Evolutionary conservation across 352 stramenopile genomes (phyloP).

Genomic region (Globisporangium orthogonon): DNA sequence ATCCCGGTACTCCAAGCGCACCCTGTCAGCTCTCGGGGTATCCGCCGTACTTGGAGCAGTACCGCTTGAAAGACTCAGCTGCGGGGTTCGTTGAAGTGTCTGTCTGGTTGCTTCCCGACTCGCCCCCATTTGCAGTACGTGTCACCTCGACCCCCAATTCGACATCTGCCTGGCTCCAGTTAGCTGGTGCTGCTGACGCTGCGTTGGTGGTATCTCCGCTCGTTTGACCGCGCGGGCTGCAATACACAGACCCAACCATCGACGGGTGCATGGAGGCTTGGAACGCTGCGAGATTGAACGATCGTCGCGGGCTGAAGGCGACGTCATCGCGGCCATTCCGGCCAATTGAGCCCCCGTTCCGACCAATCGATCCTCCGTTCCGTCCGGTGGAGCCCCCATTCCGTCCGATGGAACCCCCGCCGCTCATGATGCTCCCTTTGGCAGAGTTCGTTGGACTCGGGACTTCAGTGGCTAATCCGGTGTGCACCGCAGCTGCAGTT

Average conservation of each 20-base stretch:
- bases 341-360: background rate
- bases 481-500: slow-evolving; percentile 26
- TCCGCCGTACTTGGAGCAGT: slow-evolving; percentile 84
- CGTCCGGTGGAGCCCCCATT: background rate
- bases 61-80: slow-evolving; percentile 57
- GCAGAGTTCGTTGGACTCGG: slow-evolving; percentile 11
- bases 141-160: slow-evolving; percentile 1
- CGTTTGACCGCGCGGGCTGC: slow-evolving; percentile 10
- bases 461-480: slow-evolving; percentile 11
- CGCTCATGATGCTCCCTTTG: background rate
- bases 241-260: slow-evolving; percentile 7
- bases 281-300: slow-evolving; percentile 57
- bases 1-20: background rate
- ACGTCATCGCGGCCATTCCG: slow-evolving; percentile 17
- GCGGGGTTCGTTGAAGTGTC: slow-evolving; percentile 21
- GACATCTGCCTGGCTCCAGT: slow-evolving; percentile 39
- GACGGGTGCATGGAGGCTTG: slow-evolving; percentile 18
- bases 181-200: slow-evolving; percentile 14
- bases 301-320: slow-evolving; percentile 21
- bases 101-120: slow-evolving; percentile 13
- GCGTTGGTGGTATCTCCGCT: slow-evolving; percentile 15
- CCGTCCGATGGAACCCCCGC: background rate
- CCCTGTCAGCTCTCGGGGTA: slow-evolving; percentile 48
- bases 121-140: slow-evolving; percentile 1
- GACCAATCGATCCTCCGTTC: background rate